These are phyloP conservation scores for Zygotorulaspora danielsina DNA, from an alignment of 805 yeast genomes.

Conservation along the genomic window DNA sequence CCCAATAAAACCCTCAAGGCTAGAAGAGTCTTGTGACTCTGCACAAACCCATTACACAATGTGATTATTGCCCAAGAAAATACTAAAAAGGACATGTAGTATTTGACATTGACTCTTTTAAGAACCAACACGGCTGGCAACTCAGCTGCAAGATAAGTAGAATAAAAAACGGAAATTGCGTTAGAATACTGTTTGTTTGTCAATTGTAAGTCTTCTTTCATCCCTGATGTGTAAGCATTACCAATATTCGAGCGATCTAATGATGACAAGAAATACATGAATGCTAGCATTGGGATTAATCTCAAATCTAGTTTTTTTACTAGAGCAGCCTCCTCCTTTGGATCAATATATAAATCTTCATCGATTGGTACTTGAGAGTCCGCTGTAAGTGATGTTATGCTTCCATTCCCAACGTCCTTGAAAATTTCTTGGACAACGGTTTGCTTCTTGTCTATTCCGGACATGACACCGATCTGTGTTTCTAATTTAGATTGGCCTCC, in stretches of 20 bases:
- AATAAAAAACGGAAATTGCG: slow-evolving; percentile 51
- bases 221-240: slow-evolving; percentile 63
- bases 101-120: slow-evolving; percentile 48
- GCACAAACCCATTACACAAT: slow-evolving; percentile 46
- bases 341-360: slow-evolving; percentile 11
- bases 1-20: slow-evolving; percentile 58
- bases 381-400: slow-evolving; percentile 8
- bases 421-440: slow-evolving; percentile 2
- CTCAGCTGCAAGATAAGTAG: slow-evolving; percentile 58
- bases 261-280: slow-evolving; percentile 36
- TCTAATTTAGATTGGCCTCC: no score
- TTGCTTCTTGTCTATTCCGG: slow-evolving; percentile 1
- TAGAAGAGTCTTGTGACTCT: slow-evolving; percentile 46
- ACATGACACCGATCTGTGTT: slow-evolving; percentile 1
- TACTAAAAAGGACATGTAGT: slow-evolving; percentile 51
- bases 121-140: slow-evolving; percentile 56
- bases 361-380: slow-evolving; percentile 9
- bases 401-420: slow-evolving; percentile 5
- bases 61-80: slow-evolving; percentile 55
- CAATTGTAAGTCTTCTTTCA: slow-evolving; percentile 52
- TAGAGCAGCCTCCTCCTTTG: slow-evolving; percentile 22
- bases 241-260: slow-evolving; percentile 55
- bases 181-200: slow-evolving; percentile 48
- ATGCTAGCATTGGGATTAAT: slow-evolving; percentile 34
- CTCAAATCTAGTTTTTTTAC: slow-evolving; percentile 33